A percentile compares a stretch with the other conserved stretches of the same genome.
Evolutionary conservation across 192 early-diverging fungal genomes (phyloP).

Genomic region (Coemansia interrupta): DNA sequence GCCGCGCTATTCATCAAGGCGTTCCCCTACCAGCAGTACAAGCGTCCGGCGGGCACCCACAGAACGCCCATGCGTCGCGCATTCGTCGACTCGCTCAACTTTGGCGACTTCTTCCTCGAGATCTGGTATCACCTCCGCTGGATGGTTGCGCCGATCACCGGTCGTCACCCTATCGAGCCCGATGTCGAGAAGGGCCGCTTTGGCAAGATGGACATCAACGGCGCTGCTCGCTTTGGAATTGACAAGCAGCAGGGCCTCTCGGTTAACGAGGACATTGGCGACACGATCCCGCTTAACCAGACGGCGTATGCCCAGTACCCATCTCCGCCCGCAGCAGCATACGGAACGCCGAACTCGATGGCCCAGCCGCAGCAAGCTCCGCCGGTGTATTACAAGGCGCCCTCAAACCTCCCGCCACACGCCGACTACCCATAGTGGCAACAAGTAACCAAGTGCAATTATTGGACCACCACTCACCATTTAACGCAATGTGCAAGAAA

Average conservation of each 20-base stretch:
- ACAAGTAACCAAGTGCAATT: too few relatives aligned
- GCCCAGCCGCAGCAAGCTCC: neutral
- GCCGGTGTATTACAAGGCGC: slow-evolving; percentile 3
- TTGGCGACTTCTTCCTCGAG: slow-evolving; percentile 45
- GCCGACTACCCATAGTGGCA: too few relatives aligned
- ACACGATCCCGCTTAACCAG: slow-evolving; percentile 33
- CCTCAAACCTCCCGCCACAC: slow-evolving; percentile 3
- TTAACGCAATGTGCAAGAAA: too few relatives aligned
- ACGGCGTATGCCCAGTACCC: slow-evolving; percentile 13
- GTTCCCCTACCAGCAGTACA: slow-evolving; percentile 40
- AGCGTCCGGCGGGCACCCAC: slow-evolving; percentile 25
- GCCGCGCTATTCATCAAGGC: slow-evolving; percentile 54
- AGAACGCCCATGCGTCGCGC: slow-evolving; percentile 49
- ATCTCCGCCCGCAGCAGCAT: neutral
- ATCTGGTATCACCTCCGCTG: slow-evolving; percentile 49
- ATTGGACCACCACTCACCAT: too few relatives aligned
- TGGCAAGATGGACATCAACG: slow-evolving; percentile 51
- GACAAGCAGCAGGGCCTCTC: slow-evolving; percentile 19
- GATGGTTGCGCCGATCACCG: slow-evolving; percentile 31
- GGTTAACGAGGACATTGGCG: slow-evolving; percentile 25
- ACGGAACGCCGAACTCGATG: slow-evolving; percentile 4
- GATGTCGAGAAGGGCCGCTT: slow-evolving; percentile 51
- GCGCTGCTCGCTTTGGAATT: slow-evolving; percentile 42
- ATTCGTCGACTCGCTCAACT: slow-evolving; percentile 51
- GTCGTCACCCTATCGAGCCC: slow-evolving; percentile 25